Conservation (phyloP, 2,329 filamentous ascomycete species). For the Tympanopsis confertula region DNA sequence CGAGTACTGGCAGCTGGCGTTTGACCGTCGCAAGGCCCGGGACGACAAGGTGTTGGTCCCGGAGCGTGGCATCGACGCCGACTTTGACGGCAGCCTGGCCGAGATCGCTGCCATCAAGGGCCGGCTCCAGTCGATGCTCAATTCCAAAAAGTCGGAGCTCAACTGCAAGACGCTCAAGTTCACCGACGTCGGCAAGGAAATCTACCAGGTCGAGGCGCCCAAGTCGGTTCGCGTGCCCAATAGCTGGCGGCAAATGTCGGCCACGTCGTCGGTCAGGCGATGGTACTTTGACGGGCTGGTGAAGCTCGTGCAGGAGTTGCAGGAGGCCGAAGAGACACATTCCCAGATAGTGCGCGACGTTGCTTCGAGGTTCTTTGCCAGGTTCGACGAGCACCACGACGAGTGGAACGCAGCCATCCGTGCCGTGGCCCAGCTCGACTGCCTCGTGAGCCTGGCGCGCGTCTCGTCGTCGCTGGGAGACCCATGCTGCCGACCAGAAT, state of each 20-base stretch:
- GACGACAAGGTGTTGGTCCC: constrained; percentile 76
- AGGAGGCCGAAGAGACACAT: constrained; percentile 90
- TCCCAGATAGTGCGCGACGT: constrained; percentile 84
- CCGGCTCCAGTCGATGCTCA: constrained; percentile 60
- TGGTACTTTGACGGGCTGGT: constrained; percentile 86
- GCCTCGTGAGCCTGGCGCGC: constrained; percentile 83
- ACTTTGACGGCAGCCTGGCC: constrained; percentile 78
- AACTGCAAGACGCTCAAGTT: constrained; percentile 65
- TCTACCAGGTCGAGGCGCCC: constrained; percentile 89
- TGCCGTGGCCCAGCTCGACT: constrained; percentile 85
- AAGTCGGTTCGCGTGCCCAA: constrained; percentile 76
- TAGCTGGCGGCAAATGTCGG: constrained; percentile 91
- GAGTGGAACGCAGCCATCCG: constrained; percentile 84
- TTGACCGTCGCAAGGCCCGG: constrained; percentile 70
- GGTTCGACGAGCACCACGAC: constrained; percentile 78
- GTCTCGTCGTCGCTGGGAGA: constrained; percentile 73
- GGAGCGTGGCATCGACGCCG: constrained; percentile 74
- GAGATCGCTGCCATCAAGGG: constrained; percentile 64
- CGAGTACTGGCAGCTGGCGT: constrained; percentile 79
- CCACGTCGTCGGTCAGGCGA: constrained; percentile 77
- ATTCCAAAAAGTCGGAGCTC: constrained; percentile 59
- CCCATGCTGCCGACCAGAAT: constrained; percentile 76
- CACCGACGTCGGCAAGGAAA: constrained; percentile 85
- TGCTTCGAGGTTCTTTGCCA: constrained; percentile 67
- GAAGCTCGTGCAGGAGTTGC: constrained; percentile 70